Base-by-base conservation (phyloP, 2,329 filamentous ascomycete genomes). In the Aspergillus persii region DNA sequence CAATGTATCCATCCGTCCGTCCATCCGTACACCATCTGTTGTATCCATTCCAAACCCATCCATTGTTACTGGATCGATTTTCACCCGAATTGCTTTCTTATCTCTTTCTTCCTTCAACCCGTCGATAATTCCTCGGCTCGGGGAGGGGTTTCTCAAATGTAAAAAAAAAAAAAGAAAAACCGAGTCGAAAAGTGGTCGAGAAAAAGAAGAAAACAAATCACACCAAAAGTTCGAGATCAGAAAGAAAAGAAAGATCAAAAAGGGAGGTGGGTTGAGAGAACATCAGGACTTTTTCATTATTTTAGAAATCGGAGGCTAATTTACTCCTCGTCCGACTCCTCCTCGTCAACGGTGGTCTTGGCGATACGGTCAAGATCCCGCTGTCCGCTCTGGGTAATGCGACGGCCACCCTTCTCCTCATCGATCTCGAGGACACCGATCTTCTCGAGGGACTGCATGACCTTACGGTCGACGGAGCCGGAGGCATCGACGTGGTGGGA, bases 361-460 rank as follows among this genome's bases (percentile, higher is more conserved):
- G 90, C 90, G 74, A 94, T 93, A 81, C 86, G 94, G 86, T 98
- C 95, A 86, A 99, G 87, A 90, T 99, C 95, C 86, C 95, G 91
- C 88, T 97, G 93, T 78, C 95, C 95, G 76, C 88, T 88, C 86
- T 98, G 92, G 75, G 95, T 98, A 84, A 99, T 98, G 81, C 95
- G 89, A 78, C 95, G 91, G 77, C 95, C 95, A 82, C 95, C 95
- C 88, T 96, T 96, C 71, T 98, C 94, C 87, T 97, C 94, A 75
- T 97, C 94, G 77, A 90, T 85, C 89, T 99, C 95, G 66, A 99
- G 84, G 73, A 99, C 93, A 81, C 94, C 93, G 75, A 99, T 97
- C 90, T 98, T 97, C 90, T 97, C 95, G 61, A 99, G 90, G 64
- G 93, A 85, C 87, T 99, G 95, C 80, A 97, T 84, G 79, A 96